A percentile compares a stretch with the other conserved stretches of the same genome.
phyloP scores from a whole-genome alignment of 306 rosid species.

The Medicago truncatula region DNA sequence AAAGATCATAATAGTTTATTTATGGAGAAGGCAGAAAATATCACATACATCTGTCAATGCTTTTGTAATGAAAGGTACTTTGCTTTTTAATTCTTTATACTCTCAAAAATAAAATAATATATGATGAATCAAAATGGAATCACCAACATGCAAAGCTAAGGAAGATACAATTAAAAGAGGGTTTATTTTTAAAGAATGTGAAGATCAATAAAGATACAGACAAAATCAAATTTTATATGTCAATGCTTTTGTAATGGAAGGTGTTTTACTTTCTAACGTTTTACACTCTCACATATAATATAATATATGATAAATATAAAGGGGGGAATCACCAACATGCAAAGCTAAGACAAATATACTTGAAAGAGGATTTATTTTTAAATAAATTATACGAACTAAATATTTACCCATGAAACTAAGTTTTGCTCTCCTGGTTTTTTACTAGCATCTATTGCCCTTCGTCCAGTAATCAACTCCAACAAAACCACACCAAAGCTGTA shows the following conservation, averaged over 20 bases:
- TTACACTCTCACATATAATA: too few species aligned
- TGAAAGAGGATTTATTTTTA: not conserved
- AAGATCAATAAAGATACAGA: too few species aligned
- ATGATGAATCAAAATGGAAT: constrained; percentile 22
- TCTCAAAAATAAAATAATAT: constrained; percentile 7
- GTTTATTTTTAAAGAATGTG: not conserved
- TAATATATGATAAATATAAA: constrained; percentile 11
- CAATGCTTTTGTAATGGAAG: too few species aligned
- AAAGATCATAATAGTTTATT: constrained; percentile 10
- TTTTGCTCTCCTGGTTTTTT: constrained; percentile 87
- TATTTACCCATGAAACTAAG: constrained; percentile 81
- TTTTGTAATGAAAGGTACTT: constrained; percentile 7
- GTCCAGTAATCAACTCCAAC: constrained; percentile 93
- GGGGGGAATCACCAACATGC: constrained; percentile 19
- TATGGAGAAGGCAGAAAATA: constrained; percentile 23
- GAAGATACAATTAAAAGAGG: constrained; percentile 24
- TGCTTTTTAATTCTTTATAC: not conserved
- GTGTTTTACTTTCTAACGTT: too few species aligned
- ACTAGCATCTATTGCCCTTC: constrained; percentile 69
- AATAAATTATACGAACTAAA: constrained; percentile 3
- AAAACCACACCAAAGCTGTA: constrained; percentile 97
- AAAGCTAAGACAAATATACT: constrained; percentile 33
- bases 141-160: constrained; percentile 26
- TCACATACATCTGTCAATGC: not conserved
- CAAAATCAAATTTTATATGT: too few species aligned